phyloP scores from a whole-genome alignment of 192 early-diverging fungal genomes.

The Thamnidium elegans region DNA sequence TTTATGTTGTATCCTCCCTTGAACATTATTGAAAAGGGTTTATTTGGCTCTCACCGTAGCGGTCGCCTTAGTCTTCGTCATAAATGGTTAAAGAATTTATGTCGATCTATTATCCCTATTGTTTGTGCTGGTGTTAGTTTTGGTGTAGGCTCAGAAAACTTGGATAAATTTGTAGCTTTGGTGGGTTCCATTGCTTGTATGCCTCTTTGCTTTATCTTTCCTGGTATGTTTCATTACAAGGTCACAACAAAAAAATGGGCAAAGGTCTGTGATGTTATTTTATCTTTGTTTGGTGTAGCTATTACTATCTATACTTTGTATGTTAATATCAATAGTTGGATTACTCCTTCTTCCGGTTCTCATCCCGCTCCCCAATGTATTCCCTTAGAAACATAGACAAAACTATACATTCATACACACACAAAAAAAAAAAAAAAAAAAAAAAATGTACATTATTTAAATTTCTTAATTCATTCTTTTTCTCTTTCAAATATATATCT shows the following conservation, averaged over 20 bases:
- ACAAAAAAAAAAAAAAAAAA: too few relatives aligned
- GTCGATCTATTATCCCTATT: conserved; percentile 57
- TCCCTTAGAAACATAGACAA: too few relatives aligned
- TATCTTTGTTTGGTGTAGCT: conserved; percentile 61
- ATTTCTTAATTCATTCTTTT: too few relatives aligned
- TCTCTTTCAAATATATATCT: too few relatives aligned
- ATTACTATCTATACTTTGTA: conserved; percentile 79
- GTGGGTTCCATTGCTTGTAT: conserved; percentile 78
- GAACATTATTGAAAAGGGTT: conserved; percentile 67
- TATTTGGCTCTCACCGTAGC: conserved; percentile 61
- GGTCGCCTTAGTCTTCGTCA: conserved; percentile 42
- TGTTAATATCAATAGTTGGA: conserved; percentile 57
- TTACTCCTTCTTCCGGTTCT: not conserved
- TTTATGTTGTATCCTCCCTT: conserved; percentile 76
- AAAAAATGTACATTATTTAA: too few relatives aligned
- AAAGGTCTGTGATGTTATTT: conserved; percentile 52
- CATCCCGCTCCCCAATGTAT: not conserved
- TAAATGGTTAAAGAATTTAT: conserved; percentile 70
- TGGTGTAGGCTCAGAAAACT: conserved; percentile 57
- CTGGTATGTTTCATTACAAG: conserved; percentile 76
- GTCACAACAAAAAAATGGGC: conserved; percentile 41
- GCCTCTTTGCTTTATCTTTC: conserved; percentile 78
- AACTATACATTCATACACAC: too few relatives aligned
- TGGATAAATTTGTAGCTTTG: conserved; percentile 83
- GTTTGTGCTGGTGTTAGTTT: conserved; percentile 65